Conservation (phyloP, 1,139 yeast species). For the Ogataea hybrid region DNA sequence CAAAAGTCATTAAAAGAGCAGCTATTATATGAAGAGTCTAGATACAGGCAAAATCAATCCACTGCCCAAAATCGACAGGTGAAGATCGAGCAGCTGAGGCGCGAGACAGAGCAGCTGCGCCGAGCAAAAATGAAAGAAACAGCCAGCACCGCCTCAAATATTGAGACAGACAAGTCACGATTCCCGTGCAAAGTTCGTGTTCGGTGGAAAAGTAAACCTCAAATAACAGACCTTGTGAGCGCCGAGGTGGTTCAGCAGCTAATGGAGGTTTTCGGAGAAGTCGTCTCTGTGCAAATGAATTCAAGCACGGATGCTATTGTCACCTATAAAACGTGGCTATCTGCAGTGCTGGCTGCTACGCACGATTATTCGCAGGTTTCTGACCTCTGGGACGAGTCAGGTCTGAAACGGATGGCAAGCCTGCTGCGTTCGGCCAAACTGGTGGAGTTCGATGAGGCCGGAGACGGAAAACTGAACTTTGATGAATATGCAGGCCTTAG, state of each 20-base stretch:
- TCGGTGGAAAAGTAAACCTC: slow-evolving; percentile 46
- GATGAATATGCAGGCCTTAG: slow-evolving; percentile 22
- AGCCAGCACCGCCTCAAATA: slow-evolving; percentile 1
- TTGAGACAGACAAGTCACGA: slow-evolving; percentile 3
- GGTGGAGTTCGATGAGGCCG: slow-evolving; percentile 7
- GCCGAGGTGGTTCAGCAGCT: slow-evolving; percentile 37
- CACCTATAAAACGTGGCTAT: slow-evolving; percentile 30
- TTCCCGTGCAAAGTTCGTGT: slow-evolving; percentile 29
- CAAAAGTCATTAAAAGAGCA: slow-evolving; percentile 38
- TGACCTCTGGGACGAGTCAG: slow-evolving; percentile 46
- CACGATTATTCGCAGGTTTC: slow-evolving; percentile 45
- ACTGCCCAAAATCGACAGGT: slow-evolving; percentile 17
- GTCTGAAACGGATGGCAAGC: slow-evolving; percentile 47
- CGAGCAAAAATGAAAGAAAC: slow-evolving; percentile 12
- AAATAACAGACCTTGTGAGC: slow-evolving; percentile 35
- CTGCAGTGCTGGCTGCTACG: slow-evolving; percentile 36
- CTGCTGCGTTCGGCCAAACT: slow-evolving; percentile 28
- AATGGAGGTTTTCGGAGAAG: slow-evolving; percentile 48
- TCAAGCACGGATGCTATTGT: slow-evolving; percentile 35
- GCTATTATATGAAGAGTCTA: slow-evolving; percentile 26
- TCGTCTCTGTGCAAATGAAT: slow-evolving; percentile 26
- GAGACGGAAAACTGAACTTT: slow-evolving; percentile 10
- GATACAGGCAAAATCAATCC: slow-evolving; percentile 30
- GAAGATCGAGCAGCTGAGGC: slow-evolving; percentile 31
- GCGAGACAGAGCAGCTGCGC: slow-evolving; percentile 19